phyloP scores from a whole-genome alignment of 371 early-diverging fungal species.

The Thermomucor indicae-seudaticae region DNA sequence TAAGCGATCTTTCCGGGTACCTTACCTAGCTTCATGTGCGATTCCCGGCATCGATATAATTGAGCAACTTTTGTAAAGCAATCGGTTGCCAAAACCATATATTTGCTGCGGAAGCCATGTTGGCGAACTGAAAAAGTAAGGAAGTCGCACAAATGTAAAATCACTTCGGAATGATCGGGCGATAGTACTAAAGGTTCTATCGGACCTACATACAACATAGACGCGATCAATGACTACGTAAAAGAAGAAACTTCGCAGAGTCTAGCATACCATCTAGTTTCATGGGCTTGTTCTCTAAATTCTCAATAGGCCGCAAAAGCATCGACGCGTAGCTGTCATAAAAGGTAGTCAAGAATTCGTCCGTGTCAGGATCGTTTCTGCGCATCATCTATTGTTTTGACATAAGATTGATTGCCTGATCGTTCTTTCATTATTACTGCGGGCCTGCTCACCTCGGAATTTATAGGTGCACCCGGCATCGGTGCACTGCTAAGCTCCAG shows the following conservation, averaged over 20 bases:
- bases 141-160: constrained; percentile 69
- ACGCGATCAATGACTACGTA: not conserved
- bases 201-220: constrained; percentile 14
- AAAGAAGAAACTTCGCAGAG: not conserved
- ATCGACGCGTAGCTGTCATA: constrained; percentile 58
- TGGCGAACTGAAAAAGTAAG: constrained; percentile 63
- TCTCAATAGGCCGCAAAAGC: constrained; percentile 59
- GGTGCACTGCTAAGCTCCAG: constrained; percentile 58
- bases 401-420: not conserved
- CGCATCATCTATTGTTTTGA: constrained; percentile 9
- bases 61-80: constrained; percentile 56
- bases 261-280: constrained; percentile 18
- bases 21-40: constrained; percentile 70
- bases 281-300: constrained; percentile 28
- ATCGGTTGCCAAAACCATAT: constrained; percentile 61
- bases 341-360: constrained; percentile 71
- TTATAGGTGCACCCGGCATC: constrained; percentile 14
- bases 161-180: constrained; percentile 31
- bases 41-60: constrained; percentile 64
- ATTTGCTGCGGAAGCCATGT: constrained; percentile 78
- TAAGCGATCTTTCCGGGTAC: not conserved
- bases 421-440: not conserved
- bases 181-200: constrained; percentile 25
- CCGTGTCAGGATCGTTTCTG: constrained; percentile 58
- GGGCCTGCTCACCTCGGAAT: constrained; percentile 22